Conservation (phyloP, 31 red algal species). For the Asparagopsis taxiformis region DNA sequence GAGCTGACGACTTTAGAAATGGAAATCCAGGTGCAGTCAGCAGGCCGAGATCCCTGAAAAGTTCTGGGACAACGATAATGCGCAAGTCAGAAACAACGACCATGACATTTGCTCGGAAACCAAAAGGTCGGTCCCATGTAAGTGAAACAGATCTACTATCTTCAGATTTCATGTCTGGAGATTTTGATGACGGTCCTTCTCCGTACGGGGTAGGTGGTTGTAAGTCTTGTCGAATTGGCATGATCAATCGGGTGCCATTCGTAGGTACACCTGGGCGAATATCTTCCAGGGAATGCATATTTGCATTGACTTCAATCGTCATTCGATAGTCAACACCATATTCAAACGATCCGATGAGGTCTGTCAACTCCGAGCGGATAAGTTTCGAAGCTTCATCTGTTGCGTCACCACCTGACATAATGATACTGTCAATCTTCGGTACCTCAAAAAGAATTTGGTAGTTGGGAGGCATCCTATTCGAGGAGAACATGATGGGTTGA, state of each 20-base stretch:
- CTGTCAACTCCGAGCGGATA: constrained; percentile 61
- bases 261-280: constrained; percentile 40
- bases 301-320: constrained; percentile 78
- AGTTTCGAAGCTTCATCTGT: constrained; percentile 46
- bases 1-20: constrained; percentile 78
- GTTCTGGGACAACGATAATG: constrained; percentile 78
- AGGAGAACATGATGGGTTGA: constrained; percentile 88
- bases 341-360: constrained; percentile 80
- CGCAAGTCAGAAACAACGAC: constrained; percentile 77
- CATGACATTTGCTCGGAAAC: constrained; percentile 88
- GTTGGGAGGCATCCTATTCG: constrained; percentile 82
- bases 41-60: constrained; percentile 66
- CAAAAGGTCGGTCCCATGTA: constrained; percentile 85
- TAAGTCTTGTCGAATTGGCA: constrained; percentile 23
- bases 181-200: background rate
- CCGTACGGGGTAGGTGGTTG: constrained; percentile 3
- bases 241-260: constrained; percentile 61
- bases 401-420: constrained; percentile 75
- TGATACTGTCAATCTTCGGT: constrained; percentile 65
- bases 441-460: constrained; percentile 84
- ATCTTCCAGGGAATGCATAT: constrained; percentile 74
- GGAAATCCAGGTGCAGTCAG: constrained; percentile 86
- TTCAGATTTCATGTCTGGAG: background rate
- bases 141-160: constrained; percentile 52
- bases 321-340: constrained; percentile 91